Base-by-base conservation (phyloP, 495 filamentous ascomycete genomes). In the Articulospora tetracladia region DNA sequence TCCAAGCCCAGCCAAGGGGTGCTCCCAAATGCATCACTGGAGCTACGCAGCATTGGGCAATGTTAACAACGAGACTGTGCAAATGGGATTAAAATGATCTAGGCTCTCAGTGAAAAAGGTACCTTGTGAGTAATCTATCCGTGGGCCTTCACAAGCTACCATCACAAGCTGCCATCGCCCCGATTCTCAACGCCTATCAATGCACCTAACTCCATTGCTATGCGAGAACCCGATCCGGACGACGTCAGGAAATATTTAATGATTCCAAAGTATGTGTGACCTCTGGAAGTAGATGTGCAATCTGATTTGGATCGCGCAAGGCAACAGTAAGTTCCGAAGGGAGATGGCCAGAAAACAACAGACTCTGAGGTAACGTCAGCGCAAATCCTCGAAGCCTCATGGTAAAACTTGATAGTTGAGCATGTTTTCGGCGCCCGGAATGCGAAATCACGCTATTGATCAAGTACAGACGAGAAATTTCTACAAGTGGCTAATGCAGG, bases 241-340 rank as follows among this genome's bases (percentile, higher is more conserved):
- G 28, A 20, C 4, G 25, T 61, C 32, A 66, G 44, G 61, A 28
- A 10, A 68, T 22, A n/a, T 47, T 57, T 26, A 82, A 72, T 28
- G 72, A 75, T 61, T 83, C 79, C 11, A 79, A 53, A 4, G 65
- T 69, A 27, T 79, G 70, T 26, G 89, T 88, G 32, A 92, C 83
- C 22, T 89, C 69, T 17, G 89, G 89, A 44, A 97, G 72, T 54
- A 94, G 69, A 50, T 88, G 82, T 12, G 83, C 86, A 24, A 98
- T 70, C 60, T 82, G 77, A 65, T 96, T 96, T 8, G 92, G 81
- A 72, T 98, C 93, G 63, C 93, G 80, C 74, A 98, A 78, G 17
- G 88, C 81, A 15, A 88, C 80, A 1, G 91, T 88, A 1, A 91
- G 79, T 64, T 91, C 91, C 61, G 92, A 89, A 24, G 78, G 78